Conservation (phyloP, 306 rosid genomes). For the Ormosia semicastrata region DNA sequence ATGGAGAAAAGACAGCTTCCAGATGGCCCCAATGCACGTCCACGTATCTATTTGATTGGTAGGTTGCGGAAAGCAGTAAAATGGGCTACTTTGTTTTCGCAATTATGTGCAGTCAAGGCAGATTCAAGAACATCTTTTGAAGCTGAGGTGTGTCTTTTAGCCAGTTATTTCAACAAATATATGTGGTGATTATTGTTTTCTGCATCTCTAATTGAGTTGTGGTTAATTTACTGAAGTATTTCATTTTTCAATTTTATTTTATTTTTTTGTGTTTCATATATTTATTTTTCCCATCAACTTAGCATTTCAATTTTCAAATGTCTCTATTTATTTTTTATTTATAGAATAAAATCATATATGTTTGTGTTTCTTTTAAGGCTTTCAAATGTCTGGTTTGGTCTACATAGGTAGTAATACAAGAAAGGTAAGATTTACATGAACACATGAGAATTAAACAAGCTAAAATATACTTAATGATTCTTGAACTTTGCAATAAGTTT, state of each 20-base stretch:
- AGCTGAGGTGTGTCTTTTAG: constrained; percentile 74
- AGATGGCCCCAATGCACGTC: constrained; percentile 87
- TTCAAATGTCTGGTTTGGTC: not conserved
- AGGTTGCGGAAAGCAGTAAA: constrained; percentile 95
- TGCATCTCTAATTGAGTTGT: not conserved
- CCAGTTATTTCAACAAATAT: constrained; percentile 10
- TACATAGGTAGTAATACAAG: not conserved
- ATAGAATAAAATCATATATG: not conserved
- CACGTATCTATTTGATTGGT: constrained; percentile 89
- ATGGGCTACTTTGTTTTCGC: constrained; percentile 90
- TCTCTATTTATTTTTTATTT: not conserved
- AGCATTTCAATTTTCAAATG: constrained; percentile 10
- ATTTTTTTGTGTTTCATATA: not conserved
- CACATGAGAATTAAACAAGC: not conserved
- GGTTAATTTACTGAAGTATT: not conserved
- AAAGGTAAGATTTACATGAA: not conserved
- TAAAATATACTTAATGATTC: not conserved
- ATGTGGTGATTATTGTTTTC: not conserved
- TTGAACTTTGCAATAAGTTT: not conserved
- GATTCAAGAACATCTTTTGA: constrained; percentile 96
- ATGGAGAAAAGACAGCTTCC: constrained; percentile 99
- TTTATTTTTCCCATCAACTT: not conserved
- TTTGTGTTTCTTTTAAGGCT: not conserved
- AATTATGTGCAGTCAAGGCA: constrained; percentile 80
- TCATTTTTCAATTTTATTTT: not conserved